These are phyloP conservation scores for Blastocystis hominis DNA, from an alignment of 352 stramenopile genomes.

Conservation along the genomic window DNA sequence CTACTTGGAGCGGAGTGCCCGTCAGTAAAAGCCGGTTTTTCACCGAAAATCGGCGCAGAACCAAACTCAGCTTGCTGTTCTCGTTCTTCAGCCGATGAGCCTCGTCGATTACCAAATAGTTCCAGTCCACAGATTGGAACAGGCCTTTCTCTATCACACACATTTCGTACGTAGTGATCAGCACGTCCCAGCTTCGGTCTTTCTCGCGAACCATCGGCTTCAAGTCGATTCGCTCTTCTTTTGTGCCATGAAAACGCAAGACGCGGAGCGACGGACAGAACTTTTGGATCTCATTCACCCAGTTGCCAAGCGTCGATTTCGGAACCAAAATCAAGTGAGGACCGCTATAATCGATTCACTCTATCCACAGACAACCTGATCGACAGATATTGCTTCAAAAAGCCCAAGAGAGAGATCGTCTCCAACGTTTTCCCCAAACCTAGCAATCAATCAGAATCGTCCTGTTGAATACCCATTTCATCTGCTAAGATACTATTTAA, in stretches of 20 bases:
- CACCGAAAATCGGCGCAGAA: slow-evolving; percentile 59
- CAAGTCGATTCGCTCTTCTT: slow-evolving; percentile 77
- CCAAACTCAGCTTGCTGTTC: slow-evolving; percentile 60
- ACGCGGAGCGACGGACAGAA: slow-evolving; percentile 85
- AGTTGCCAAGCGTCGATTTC: slow-evolving; percentile 94
- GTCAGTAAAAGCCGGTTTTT: slow-evolving; percentile 61
- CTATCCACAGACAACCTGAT: slow-evolving; percentile 56
- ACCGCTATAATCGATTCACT: slow-evolving; percentile 70
- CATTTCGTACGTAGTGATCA: slow-evolving; percentile 94
- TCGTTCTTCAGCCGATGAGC: slow-evolving; percentile 89
- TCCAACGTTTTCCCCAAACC: slow-evolving; percentile 90
- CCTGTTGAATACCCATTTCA: slow-evolving; percentile 70
- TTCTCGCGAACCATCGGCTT: neutral
- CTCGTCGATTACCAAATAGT: slow-evolving; percentile 85
- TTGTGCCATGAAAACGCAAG: slow-evolving; percentile 88
- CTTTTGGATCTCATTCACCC: slow-evolving; percentile 89
- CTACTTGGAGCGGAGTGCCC: slow-evolving; percentile 85
- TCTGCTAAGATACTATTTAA: slow-evolving; percentile 92
- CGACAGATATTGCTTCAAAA: slow-evolving; percentile 73
- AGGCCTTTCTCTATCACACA: slow-evolving; percentile 81
- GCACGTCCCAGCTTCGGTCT: slow-evolving; percentile 64
- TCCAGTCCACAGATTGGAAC: slow-evolving; percentile 70
- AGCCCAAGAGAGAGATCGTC: slow-evolving; percentile 72
- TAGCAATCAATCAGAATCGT: slow-evolving; percentile 60
- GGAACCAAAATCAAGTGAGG: slow-evolving; percentile 95